Evolutionary conservation across 2,329 filamentous ascomycete species (phyloP), one percentile per base, ranked within the genome.

Genomic region (Sporothrix curviconia): DNA sequence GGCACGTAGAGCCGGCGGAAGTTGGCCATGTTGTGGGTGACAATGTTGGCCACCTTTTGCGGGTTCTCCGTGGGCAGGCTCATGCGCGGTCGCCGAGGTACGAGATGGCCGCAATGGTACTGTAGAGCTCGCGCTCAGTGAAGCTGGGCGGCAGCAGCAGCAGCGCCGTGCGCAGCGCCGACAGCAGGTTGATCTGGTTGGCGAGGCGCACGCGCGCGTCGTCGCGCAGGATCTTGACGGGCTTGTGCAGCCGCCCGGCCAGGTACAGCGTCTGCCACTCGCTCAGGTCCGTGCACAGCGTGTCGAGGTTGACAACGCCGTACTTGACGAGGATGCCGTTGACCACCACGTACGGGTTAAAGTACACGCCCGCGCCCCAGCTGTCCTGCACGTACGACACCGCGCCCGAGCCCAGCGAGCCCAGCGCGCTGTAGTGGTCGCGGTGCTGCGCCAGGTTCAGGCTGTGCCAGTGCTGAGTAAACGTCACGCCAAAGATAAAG

Each of bases 291-390:
- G 79, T 81, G 66, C 90, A 92, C 15, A 99, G 77, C 3, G 92
- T 96, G 67, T 95, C 86, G 63, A 97, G 81, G 66, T 95, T 96
- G 43, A 96, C 95, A 22, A 99, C 94, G 19, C 92, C 94, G 66
- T 99, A 99, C 74, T 99, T 99, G 72, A 99, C 94, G 67, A 97
- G 79, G 61, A 91, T 95, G 40, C 94, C 95, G 66, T 97, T 96
- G 60, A 97, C 86, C 2, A 89, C 92, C 50, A 99, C 84, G 69
- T 92, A 96, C 0, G 94, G 92, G 66, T 99, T 96, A 75, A 96
- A 99, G 74, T 99, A 99, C 39, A 96, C 90, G 7, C 94, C 95
- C 0, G 94, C 94, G 42, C 94, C 94, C 76, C 88, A 89, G 62
- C 78, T 81, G 66, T 97, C 90, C 71, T 99, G 92, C 19, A 96